Conservation (phyloP, 2,329 filamentous ascomycete genomes). For the Trichoderma aggressivum region DNA sequence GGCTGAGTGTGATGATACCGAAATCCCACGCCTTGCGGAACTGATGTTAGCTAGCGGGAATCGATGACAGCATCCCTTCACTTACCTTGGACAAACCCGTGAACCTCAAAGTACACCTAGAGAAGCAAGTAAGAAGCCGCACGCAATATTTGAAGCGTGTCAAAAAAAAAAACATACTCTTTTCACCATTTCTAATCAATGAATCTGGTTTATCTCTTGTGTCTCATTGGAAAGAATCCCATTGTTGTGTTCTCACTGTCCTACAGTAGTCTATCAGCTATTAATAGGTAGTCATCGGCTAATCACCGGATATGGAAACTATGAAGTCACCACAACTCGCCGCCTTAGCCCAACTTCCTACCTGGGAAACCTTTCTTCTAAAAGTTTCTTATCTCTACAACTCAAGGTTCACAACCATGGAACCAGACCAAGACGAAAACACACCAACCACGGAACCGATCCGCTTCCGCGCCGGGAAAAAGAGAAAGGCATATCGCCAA, state of each 20-base stretch:
- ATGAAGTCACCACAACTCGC: slow-evolving; percentile 18
- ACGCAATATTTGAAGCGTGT: background rate
- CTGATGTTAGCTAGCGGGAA: slow-evolving; percentile 28
- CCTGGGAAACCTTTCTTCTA: too few species aligned
- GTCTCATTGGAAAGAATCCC: background rate
- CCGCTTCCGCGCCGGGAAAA: slow-evolving; percentile 56
- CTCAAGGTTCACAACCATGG: slow-evolving; percentile 21
- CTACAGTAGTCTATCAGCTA: background rate
- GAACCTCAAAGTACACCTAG: slow-evolving; percentile 61
- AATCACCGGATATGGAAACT: background rate
- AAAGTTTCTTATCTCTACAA: background rate
- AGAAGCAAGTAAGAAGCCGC: background rate
- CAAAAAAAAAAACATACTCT: slow-evolving; percentile 32
- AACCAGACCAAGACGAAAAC: slow-evolving; percentile 22
- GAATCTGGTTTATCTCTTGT: background rate
- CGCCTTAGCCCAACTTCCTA: background rate
- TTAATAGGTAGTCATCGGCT: background rate
- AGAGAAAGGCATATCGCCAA: slow-evolving; percentile 58
- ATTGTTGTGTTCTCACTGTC: background rate
- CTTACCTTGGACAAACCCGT: slow-evolving; percentile 63
- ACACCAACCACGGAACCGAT: slow-evolving; percentile 33
- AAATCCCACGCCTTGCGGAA: slow-evolving; percentile 51
- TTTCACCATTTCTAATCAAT: slow-evolving; percentile 29
- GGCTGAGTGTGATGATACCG: slow-evolving; percentile 36
- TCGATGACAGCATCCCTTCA: background rate